Evolutionary conservation across 352 stramenopile species (phyloP).

Genomic region (Aphanomyces astaci): DNA sequence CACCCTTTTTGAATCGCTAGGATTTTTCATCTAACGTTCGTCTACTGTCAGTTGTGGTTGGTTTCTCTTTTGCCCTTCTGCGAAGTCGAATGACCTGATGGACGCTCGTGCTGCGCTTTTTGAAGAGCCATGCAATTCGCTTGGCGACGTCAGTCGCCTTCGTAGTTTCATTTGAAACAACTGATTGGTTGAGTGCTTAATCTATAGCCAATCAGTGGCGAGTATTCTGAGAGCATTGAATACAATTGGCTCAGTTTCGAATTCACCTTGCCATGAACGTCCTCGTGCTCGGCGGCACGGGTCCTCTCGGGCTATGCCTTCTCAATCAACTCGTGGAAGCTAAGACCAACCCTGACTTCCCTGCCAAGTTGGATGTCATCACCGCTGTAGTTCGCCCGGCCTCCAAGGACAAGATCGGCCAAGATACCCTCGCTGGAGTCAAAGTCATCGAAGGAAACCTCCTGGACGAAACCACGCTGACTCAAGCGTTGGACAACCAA

Average conservation of each 20-base stretch:
- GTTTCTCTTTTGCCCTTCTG: no score
- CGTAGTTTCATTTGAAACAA: no score
- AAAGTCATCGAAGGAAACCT: background rate
- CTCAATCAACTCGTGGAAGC: background rate
- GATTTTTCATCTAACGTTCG: no score
- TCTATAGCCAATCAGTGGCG: no score
- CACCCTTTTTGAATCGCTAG: no score
- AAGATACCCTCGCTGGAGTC: background rate
- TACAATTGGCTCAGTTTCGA: slow-evolving; percentile 1
- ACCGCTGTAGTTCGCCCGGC: background rate
- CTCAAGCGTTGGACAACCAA: background rate
- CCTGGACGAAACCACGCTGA: background rate
- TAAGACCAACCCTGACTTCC: background rate
- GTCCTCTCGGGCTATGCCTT: background rate
- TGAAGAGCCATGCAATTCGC: no score
- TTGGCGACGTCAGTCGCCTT: no score
- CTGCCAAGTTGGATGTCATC: slow-evolving; percentile 4
- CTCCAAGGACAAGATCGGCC: background rate
- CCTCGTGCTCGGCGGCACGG: background rate
- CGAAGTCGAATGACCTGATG: no score
- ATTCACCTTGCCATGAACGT: background rate
- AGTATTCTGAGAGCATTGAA: background rate
- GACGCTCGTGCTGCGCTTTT: no score
- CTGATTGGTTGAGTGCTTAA: no score
- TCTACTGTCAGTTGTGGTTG: no score